These are phyloP conservation scores for Exophiala xenobiotica DNA, from an alignment of 2,329 filamentous ascomycete genomes.

Conservation along the genomic window DNA sequence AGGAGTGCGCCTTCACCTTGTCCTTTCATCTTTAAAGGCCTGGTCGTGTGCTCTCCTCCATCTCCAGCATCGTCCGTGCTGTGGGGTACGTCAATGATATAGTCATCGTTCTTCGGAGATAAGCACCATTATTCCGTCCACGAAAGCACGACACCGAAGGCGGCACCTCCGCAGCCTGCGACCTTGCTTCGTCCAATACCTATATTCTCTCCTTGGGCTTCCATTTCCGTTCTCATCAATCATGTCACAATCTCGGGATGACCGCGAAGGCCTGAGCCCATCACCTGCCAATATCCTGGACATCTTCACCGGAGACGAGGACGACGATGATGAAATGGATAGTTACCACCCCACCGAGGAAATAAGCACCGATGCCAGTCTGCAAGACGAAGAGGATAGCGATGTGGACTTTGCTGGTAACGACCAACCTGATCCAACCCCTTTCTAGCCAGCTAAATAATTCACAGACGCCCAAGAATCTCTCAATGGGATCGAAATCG, in stretches of 20 bases:
- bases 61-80: too few species aligned
- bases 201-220: too few species aligned
- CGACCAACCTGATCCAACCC: neutral
- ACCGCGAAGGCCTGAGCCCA: slow-evolving; percentile 25
- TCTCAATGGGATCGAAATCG: slow-evolving; percentile 29
- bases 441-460: neutral
- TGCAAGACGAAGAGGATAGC: slow-evolving; percentile 18
- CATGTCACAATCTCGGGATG: slow-evolving; percentile 24
- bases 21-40: too few species aligned
- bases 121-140: too few species aligned
- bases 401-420: slow-evolving; percentile 24
- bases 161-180: too few species aligned
- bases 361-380: slow-evolving; percentile 18
- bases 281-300: slow-evolving; percentile 24
- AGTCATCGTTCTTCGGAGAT: too few species aligned
- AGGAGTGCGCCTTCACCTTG: too few species aligned
- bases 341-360: slow-evolving; percentile 22
- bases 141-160: too few species aligned
- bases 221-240: too few species aligned
- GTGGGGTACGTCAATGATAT: too few species aligned
- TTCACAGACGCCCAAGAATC: slow-evolving; percentile 27
- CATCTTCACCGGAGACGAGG: slow-evolving; percentile 25
- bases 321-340: slow-evolving; percentile 28
- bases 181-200: too few species aligned
- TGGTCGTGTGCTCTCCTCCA: too few species aligned